Evolutionary conservation across 2,329 filamentous ascomycete species (phyloP).

Genomic region (Phialophora tarda): DNA sequence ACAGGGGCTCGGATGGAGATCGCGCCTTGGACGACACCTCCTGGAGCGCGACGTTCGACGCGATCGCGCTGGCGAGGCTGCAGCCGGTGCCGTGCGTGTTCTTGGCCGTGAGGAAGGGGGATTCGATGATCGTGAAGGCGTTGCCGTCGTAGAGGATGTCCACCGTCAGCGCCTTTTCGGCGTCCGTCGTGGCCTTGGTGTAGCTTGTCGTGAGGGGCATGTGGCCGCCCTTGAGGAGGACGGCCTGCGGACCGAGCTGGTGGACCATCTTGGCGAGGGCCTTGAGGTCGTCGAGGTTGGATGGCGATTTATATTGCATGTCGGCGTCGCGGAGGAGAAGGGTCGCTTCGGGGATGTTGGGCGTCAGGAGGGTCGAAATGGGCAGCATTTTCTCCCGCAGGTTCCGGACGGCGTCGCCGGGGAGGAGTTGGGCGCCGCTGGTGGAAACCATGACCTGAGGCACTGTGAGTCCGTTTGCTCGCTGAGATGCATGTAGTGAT

Average conservation of each 20-base stretch:
- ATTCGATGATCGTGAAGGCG: constrained; percentile 68
- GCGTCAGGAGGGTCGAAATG: constrained; percentile 54
- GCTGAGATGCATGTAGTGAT: constrained; percentile 13
- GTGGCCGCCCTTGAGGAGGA: constrained; percentile 91
- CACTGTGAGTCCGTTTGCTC: constrained; percentile 19
- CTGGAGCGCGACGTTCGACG: constrained; percentile 61
- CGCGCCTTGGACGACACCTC: constrained; percentile 1
- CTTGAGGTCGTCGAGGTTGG: constrained; percentile 69
- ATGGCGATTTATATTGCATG: constrained; percentile 35
- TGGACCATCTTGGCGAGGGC: constrained; percentile 69
- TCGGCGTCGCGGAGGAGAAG: constrained; percentile 52
- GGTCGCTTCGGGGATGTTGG: constrained; percentile 56
- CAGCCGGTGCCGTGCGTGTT: constrained; percentile 97
- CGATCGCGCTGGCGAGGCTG: constrained; percentile 79
- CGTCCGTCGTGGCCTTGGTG: constrained; percentile 61
- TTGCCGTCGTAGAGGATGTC: constrained; percentile 73
- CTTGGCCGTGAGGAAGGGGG: constrained; percentile 70
- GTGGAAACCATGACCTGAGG: constrained; percentile 79
- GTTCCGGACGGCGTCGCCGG: constrained; percentile 49
- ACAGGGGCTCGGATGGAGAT: not conserved
- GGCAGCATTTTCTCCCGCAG: constrained; percentile 51
- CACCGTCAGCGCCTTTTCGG: constrained; percentile 70
- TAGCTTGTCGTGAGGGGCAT: constrained; percentile 73
- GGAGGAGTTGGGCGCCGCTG: constrained; percentile 54
- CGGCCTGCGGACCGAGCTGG: constrained; percentile 73